Percentiles rank a stretch among this genome's conserved stretches.
Evolutionary conservation across 1,139 yeast genomes (phyloP).

Genomic region (Geotrichum australiense): DNA sequence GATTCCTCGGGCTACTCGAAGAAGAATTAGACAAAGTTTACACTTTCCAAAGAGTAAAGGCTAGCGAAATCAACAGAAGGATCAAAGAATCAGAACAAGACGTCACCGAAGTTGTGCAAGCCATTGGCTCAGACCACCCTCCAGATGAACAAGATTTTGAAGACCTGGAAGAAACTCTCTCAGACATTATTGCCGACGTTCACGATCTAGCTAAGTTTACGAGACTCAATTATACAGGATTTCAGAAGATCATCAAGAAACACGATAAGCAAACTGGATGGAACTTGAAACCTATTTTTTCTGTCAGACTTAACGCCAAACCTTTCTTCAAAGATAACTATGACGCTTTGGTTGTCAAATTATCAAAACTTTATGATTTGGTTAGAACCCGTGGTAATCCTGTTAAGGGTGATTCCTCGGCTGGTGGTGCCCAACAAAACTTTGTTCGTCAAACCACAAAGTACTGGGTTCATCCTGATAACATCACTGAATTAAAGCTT

Average conservation of each 20-base stretch:
- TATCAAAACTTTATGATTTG: conserved; percentile 81
- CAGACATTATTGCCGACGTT: conserved; percentile 93
- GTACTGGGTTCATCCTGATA: conserved; percentile 99
- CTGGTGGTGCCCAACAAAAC: conserved; percentile 97
- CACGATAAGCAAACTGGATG: conserved; percentile 88
- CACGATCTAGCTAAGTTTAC: conserved; percentile 94
- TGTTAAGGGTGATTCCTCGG: conserved; percentile 85
- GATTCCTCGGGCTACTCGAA: conserved; percentile 67
- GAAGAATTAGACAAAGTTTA: conserved; percentile 83
- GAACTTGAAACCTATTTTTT: conserved; percentile 83
- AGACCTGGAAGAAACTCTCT: conserved; percentile 81
- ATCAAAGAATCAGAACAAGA: conserved; percentile 71
- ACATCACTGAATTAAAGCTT: conserved; percentile 92
- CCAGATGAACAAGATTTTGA: conserved; percentile 72
- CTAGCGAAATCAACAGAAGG: conserved; percentile 73
- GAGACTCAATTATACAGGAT: conserved; percentile 88
- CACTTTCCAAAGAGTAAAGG: conserved; percentile 81
- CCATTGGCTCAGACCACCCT: conserved; percentile 35
- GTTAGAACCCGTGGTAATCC: conserved; percentile 96
- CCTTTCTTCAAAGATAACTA: conserved; percentile 95
- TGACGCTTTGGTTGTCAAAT: conserved; percentile 78
- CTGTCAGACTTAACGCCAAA: conserved; percentile 83
- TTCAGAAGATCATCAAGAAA: conserved; percentile 90
- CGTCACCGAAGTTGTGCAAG: conserved; percentile 56
- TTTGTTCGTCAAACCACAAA: conserved; percentile 97